Conservation (phyloP, 108 stramenopile genomes). For the Schizochytrium sp. region DNA sequence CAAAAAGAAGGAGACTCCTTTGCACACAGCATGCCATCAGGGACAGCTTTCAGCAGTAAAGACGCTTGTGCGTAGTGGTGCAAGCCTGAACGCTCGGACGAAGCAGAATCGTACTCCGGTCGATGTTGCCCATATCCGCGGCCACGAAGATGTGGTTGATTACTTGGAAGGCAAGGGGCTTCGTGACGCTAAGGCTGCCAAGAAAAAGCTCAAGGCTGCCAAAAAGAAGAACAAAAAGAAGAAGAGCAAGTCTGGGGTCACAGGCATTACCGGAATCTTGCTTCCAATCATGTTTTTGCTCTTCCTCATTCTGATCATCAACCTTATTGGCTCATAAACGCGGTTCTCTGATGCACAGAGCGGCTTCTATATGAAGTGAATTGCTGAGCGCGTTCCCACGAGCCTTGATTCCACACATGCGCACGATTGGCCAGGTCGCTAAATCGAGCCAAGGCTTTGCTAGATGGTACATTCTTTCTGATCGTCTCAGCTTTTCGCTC, state of each 20-base stretch:
- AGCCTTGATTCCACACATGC: too few relatives aligned
- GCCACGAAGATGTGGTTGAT: neutral
- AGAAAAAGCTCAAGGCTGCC: neutral
- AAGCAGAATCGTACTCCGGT: slow-evolving; percentile 39
- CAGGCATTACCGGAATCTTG: slow-evolving; percentile 34
- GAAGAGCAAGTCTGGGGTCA: slow-evolving; percentile 42
- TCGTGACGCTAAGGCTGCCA: slow-evolving; percentile 42
- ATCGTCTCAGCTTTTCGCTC: too few relatives aligned
- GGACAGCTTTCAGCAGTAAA: slow-evolving; percentile 10
- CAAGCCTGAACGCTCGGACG: slow-evolving; percentile 12
- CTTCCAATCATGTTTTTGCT: slow-evolving; percentile 38
- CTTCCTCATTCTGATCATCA: slow-evolving; percentile 37
- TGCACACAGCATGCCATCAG: slow-evolving; percentile 44
- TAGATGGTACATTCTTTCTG: too few relatives aligned
- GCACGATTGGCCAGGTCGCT: too few relatives aligned
- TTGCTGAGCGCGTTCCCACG: too few relatives aligned
- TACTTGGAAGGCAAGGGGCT: slow-evolving; percentile 29
- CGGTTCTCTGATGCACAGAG: too few relatives aligned
- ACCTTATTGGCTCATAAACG: slow-evolving; percentile 15
- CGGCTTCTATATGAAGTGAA: too few relatives aligned
- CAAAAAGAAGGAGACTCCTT: slow-evolving; percentile 37
- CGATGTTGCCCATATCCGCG: neutral
- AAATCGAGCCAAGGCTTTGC: too few relatives aligned
- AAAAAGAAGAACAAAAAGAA: slow-evolving; percentile 25
- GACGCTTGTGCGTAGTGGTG: slow-evolving; percentile 4